These are phyloP conservation scores for Austropuccinia psidii DNA, from an alignment of 1,284 basidiomycete species.

Conservation along the genomic window DNA sequence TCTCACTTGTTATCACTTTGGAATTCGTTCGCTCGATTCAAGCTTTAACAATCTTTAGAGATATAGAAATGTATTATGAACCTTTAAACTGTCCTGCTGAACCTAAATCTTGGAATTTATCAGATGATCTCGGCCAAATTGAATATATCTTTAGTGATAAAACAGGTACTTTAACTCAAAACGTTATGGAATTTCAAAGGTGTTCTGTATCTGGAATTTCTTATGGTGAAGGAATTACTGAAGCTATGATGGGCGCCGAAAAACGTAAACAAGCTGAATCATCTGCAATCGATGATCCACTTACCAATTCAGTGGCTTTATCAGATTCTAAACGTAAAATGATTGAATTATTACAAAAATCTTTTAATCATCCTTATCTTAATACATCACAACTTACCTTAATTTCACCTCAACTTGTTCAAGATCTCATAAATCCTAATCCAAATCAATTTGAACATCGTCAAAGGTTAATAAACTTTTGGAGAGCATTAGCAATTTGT, in stretches of 20 bases:
- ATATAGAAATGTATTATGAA: conserved; percentile 92
- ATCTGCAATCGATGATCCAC: conserved; percentile 64
- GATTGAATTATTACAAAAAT: conserved; percentile 63
- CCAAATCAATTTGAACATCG: conserved; percentile 55
- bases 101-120: conserved; percentile 97
- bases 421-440: conserved; percentile 61
- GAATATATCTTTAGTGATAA: conserved; percentile 98
- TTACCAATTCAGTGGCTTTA: conserved; percentile 52
- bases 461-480: conserved; percentile 69
- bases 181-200: conserved; percentile 94
- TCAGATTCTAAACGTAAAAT: conserved; percentile 64
- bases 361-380: conserved; percentile 83
- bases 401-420: conserved; percentile 72
- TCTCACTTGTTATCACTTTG: conserved; percentile 94
- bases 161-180: conserved; percentile 91
- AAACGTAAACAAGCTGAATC: conserved; percentile 63
- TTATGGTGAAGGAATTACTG: conserved; percentile 89
- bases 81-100: conserved; percentile 61
- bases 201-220: conserved; percentile 75
- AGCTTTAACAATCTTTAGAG: conserved; percentile 90
- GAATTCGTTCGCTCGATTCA: conserved; percentile 97
- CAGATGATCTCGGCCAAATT: conserved; percentile 93
- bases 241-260: conserved; percentile 85
- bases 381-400: conserved; percentile 76
- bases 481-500: conserved; percentile 78